Base-by-base conservation (phyloP, 768 basidiomycete genomes). In the Chlorophyllum brunneum region DNA sequence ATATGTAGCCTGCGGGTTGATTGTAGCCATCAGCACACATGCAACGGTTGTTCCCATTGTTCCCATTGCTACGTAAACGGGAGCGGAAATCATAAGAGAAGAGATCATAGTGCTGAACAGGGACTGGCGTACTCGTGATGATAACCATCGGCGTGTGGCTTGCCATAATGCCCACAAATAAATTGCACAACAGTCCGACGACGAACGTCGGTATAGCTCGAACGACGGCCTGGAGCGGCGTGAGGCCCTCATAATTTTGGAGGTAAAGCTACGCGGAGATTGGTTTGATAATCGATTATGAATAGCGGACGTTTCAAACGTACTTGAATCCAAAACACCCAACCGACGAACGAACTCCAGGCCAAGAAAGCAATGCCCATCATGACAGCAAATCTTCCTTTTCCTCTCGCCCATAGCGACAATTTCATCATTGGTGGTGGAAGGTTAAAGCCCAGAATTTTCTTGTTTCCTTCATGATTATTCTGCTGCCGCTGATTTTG, bases 141-240 rank as follows among this genome's bases (percentile, higher is more conserved):
- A 71, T 75, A 1, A 82, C 69, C 2, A 88, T 64, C 3, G 80
- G 73, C 2, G 90, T 64, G 47, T 70, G 78, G 2, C 74, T 70
- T 33, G 87, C 74, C 40, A 82, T 70, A 20, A 83, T 46, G 0
- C 83, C 86, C 15, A 91, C 80, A 46, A 87, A 62, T 26, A 83
- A 55, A 60, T 89, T 90, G 59, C 83, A 85, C 2, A 78, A 33
- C 5, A 81, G 51, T 3, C 90, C 89, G 15, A 76, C 77, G 15
- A 90, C 60, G 26, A 80, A 78, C 85, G 87, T 88, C 0, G 89
- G 89, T 1, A 90, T 53, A 44, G 91, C 67, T 2, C 86, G 79
- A 18, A 86, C 55, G 64, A 88, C 86, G 0, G 85, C 79, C 10
- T 71, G 67, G 13, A 92, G 67, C 0, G 88, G 82, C 0, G 66